Base-by-base conservation (phyloP, 1,284 basidiomycete species). In the Cutaneotrichosporon curvatum region DNA sequence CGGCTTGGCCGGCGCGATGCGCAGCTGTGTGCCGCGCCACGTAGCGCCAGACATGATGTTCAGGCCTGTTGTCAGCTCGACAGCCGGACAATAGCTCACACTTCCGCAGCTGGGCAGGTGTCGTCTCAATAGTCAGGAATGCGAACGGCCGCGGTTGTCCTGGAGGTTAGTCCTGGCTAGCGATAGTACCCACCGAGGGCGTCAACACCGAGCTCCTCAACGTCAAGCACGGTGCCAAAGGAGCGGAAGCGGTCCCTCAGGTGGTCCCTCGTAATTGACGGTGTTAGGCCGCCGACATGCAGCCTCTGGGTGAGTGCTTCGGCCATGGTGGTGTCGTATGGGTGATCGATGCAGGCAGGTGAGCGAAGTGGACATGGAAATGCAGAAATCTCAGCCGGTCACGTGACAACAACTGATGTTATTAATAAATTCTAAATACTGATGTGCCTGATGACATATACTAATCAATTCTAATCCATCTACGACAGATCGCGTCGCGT, bases 41-140 rank as follows among this genome's bases (percentile, higher is more conserved):
- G 55, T 66, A 1, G 68, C 65, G 19, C 67, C 67, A 8, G 65
- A 67, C 62, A 71, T 67, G 43, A 65, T 70, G 47, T 68, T 71
- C 15, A 72, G 58, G 49, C 67, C 67, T 68, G 47, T 1, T 6
- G 33, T 36, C 34, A 47, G 36, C 19, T 21, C 16, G 9, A 28
- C 15, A 46, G 9, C 32, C 15, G 31, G n/a, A 20, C 9, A 6
- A 36, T 22, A 20, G 45, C 65, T 21, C 36, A 68, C 70, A 72
- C 57, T 68, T 67, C 34, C 61, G 59, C 25, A 70, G 51, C 51
- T 70, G 67, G 10, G 49, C 48, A 3, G 63, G 61, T 4, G 67
- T 70, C 0, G 63, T 65, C 37, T 66, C 45, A 2, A 72, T 53
- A 2, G 67, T 68, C 5, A 72, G 47, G 33, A 59, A 72, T 0